These are phyloP conservation scores for Vaccinium corymbosum DNA, from an alignment of 148 eudicot species.

Conservation along the genomic window DNA sequence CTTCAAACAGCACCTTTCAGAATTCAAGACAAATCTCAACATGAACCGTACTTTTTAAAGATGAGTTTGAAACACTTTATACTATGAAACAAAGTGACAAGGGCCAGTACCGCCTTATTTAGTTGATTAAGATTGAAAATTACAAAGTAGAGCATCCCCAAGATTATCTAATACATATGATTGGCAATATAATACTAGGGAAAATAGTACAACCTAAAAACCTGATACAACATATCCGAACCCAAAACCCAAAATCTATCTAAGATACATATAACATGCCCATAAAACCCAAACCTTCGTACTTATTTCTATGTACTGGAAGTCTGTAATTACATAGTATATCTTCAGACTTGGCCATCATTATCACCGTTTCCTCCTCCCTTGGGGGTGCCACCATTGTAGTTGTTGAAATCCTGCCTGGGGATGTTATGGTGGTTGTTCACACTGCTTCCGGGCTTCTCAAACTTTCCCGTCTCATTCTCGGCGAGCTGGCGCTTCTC, in stretches of 20 bases:
- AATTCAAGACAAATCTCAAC: too few species aligned
- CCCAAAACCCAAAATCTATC: not conserved
- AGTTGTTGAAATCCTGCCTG: slow-evolving; percentile 23
- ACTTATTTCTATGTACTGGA: too few species aligned
- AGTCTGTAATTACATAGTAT: too few species aligned
- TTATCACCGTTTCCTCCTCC: not conserved
- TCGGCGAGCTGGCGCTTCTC: not conserved
- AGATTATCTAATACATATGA: not conserved
- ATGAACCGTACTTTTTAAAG: too few species aligned
- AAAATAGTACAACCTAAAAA: not conserved
- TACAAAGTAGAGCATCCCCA: too few species aligned
- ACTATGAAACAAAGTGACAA: too few species aligned
- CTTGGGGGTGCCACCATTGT: not conserved
- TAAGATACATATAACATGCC: not conserved
- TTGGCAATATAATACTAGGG: not conserved
- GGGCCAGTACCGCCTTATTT: too few species aligned
- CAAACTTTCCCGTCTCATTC: not conserved
- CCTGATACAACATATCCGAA: not conserved
- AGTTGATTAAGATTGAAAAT: not conserved
- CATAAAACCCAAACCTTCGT: not conserved
- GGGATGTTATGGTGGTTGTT: slow-evolving; percentile 26
- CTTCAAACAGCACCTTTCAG: too few species aligned
- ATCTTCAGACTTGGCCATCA: not conserved
- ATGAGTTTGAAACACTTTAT: too few species aligned
- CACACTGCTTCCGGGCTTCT: not conserved